Evolutionary conservation across 352 stramenopile genomes (phyloP).

Genomic region (Phytopythium boreale): DNA sequence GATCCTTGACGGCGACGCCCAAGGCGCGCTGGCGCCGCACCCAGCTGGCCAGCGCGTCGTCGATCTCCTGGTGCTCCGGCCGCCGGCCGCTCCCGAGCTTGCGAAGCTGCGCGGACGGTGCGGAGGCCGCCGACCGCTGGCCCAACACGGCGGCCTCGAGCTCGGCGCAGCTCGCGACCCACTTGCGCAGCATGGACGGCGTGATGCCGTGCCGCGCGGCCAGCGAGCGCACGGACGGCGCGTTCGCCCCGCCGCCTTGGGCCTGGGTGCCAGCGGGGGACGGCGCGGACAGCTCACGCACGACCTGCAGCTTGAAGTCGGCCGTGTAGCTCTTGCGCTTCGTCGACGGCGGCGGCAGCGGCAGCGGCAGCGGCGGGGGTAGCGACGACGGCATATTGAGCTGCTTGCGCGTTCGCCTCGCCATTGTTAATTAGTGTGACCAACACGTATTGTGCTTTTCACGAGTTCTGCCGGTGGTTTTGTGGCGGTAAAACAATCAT

Average conservation of each 20-base stretch:
- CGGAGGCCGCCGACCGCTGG: neutral
- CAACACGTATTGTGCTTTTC: no score
- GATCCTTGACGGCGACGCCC: conserved; percentile 16
- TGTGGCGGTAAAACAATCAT: no score
- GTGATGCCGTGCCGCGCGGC: conserved; percentile 21
- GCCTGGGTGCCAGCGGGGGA: neutral
- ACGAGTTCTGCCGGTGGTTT: no score
- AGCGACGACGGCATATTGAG: no score
- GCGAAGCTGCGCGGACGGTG: conserved; percentile 6
- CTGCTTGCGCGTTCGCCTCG: no score
- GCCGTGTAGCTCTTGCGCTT: conserved; percentile 20
- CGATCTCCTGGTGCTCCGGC: conserved; percentile 15
- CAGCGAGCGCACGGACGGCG: conserved; percentile 17
- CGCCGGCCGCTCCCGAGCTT: conserved; percentile 25
- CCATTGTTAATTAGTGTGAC: no score
- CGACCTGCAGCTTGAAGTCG: conserved; percentile 26
- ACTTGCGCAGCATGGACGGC: conserved; percentile 30
- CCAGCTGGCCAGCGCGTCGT: conserved; percentile 22
- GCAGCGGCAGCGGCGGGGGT: no score
- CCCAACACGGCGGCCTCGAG: conserved; percentile 26
- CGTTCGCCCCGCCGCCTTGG: neutral
- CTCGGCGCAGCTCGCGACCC: conserved; percentile 15
- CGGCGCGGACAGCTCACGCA: conserved; percentile 16
- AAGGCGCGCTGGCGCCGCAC: conserved; percentile 11
- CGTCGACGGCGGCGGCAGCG: no score